Percentiles rank a stretch among this genome's conserved stretches.
phyloP scores from a whole-genome alignment of 163 green algal species.

The Scenedesmus sp. region DNA sequence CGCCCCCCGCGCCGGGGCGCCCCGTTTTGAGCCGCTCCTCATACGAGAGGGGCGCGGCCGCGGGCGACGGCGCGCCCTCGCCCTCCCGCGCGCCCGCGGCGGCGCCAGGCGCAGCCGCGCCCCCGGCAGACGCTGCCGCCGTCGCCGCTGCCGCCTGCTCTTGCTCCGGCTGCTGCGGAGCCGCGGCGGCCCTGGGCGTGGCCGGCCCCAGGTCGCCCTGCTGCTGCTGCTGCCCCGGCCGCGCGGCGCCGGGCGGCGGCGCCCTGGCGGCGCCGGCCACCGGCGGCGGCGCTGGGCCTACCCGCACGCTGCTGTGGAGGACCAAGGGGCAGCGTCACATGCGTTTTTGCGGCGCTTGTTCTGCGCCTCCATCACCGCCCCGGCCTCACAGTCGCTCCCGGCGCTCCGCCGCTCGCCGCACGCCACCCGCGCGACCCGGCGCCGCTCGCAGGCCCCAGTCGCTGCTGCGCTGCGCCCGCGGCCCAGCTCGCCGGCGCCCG shows the following conservation, averaged over 20 bases:
- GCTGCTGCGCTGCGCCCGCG: not conserved
- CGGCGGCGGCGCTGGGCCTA: not conserved
- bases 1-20: slow-evolving; percentile 3
- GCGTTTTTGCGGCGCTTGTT: too few relatives aligned
- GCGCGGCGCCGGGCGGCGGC: not conserved
- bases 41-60: slow-evolving; percentile 40
- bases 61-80: not conserved
- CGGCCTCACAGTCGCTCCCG: too few relatives aligned
- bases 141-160: slow-evolving; percentile 21
- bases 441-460: not conserved
- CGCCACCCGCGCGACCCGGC: too few relatives aligned
- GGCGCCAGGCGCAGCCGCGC: not conserved
- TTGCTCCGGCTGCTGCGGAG: slow-evolving; percentile 17
- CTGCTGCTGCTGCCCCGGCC: slow-evolving; percentile 19
- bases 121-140: slow-evolving; percentile 1
- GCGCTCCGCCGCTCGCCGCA: too few relatives aligned
- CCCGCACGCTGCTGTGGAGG: too few relatives aligned
- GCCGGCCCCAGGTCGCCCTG: slow-evolving; percentile 22
- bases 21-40: slow-evolving; percentile 35
- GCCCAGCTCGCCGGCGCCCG: not conserved
- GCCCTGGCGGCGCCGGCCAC: slow-evolving; percentile 12
- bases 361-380: too few relatives aligned
- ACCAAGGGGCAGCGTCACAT: too few relatives aligned
- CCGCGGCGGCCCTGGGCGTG: slow-evolving; percentile 3
- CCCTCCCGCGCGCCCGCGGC: not conserved